Conservation (phyloP, 331 rosid species). For the Arachis monticola region DNA sequence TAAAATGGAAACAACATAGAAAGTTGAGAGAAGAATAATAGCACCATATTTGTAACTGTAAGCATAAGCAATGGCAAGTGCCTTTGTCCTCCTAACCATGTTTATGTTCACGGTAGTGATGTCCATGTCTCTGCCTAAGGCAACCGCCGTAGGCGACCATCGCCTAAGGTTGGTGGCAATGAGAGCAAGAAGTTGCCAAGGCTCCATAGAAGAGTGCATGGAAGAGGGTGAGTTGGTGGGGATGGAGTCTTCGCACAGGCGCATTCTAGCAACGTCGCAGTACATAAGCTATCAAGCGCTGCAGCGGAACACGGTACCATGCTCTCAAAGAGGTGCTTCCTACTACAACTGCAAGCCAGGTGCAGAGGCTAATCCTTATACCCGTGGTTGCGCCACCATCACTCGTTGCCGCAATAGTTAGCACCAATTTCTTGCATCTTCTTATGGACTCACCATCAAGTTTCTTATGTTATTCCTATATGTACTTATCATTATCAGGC, state of each 20-base stretch:
- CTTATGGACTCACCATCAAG: background rate
- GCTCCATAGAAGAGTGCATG: slow-evolving; percentile 78
- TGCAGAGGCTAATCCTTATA: slow-evolving; percentile 83
- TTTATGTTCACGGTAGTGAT: slow-evolving; percentile 42
- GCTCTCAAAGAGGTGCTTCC: slow-evolving; percentile 83
- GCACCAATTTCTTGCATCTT: background rate
- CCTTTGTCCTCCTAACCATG: slow-evolving; percentile 37
- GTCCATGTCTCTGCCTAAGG: slow-evolving; percentile 9
- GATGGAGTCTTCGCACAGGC: slow-evolving; percentile 65
- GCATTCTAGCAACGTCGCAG: slow-evolving; percentile 76
- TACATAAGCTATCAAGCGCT: slow-evolving; percentile 87
- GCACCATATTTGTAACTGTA: background rate
- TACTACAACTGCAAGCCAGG: slow-evolving; percentile 88
- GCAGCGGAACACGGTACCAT: slow-evolving; percentile 85
- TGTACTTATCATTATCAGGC: slow-evolving; percentile 10
- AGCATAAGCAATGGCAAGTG: slow-evolving; percentile 50
- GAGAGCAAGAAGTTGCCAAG: slow-evolving; percentile 48
- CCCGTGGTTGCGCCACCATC: slow-evolving; percentile 72
- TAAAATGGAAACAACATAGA: slow-evolving; percentile 39
- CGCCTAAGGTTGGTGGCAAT: slow-evolving; percentile 51
- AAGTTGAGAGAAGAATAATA: slow-evolving; percentile 34
- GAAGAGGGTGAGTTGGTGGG: slow-evolving; percentile 55
- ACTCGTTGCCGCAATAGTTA: slow-evolving; percentile 74
- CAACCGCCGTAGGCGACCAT: slow-evolving; percentile 38
- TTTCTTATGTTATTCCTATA: background rate